phyloP scores from a whole-genome alignment of 1,284 basidiomycete genomes.

The Butyriboletus appendiculatus region DNA sequence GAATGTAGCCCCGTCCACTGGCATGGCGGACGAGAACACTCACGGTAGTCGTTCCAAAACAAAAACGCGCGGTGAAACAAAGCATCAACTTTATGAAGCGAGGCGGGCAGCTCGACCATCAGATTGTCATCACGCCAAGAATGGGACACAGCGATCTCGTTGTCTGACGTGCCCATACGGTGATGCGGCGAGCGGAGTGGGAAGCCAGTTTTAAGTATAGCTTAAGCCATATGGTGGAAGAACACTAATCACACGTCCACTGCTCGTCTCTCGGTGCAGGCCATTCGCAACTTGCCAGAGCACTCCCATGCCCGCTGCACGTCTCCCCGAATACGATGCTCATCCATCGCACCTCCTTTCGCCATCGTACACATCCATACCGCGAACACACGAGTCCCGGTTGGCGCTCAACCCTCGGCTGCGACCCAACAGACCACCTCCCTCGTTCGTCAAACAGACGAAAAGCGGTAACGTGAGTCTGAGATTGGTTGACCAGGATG shows the following conservation, averaged over 20 bases:
- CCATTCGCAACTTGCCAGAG: conserved; percentile 17
- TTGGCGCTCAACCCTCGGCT: conserved; percentile 49
- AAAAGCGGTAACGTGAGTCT: conserved; percentile 54
- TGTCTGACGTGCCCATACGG: conserved; percentile 10
- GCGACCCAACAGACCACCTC: conserved; percentile 41
- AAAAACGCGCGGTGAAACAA: neutral
- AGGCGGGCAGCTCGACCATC: neutral
- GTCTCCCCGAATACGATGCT: conserved; percentile 44
- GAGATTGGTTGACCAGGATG: conserved; percentile 53
- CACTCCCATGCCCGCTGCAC: conserved; percentile 44
- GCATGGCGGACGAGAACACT: conserved; percentile 7
- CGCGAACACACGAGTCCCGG: conserved; percentile 53
- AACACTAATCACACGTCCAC: conserved; percentile 28
- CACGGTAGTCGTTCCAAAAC: neutral
- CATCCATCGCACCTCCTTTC: conserved; percentile 32
- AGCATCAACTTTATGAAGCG: neutral
- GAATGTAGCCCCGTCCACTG: neutral
- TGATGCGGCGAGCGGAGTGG: conserved; percentile 31
- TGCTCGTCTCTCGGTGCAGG: neutral
- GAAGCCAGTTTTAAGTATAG: conserved; percentile 39
- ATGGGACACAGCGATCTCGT: neutral
- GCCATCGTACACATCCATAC: conserved; percentile 48
- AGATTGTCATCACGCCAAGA: neutral
- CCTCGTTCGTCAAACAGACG: conserved; percentile 61
- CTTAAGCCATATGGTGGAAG: conserved; percentile 30